Base-by-base conservation (phyloP, 768 basidiomycete species). In the Tricholoma sp. region DNA sequence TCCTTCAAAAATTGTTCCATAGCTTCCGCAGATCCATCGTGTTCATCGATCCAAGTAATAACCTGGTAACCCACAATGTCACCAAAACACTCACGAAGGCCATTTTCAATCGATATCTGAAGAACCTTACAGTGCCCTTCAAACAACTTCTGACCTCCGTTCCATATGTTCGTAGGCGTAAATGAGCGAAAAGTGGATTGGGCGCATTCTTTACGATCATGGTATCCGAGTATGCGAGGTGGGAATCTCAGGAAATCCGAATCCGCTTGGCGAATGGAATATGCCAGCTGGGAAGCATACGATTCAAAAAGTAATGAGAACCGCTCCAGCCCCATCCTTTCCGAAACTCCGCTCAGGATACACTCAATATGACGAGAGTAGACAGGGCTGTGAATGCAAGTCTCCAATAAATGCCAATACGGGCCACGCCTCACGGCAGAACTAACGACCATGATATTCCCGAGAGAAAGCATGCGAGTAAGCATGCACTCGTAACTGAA, bases 371-470 rank as follows among this genome's bases (percentile, higher is more conserved):
- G 79, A 9, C 59, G 63, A 18, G 70, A 64, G 59, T 80, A 81
- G 53, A 52, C 64, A 57, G 66, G 67, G 56, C 66, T 66, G 59
- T 77, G 70, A 60, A 75, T 63, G 69, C 81, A 82, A 5, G 82
- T 81, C 68, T 95, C 93, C 58, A 98, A 74, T 50, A 98, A 67
- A 69, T 96, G 88, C 85, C 89, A 94, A 66, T 96, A 94, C 1
- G 93, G 81, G 3, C 85, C 89, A 14, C 91, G 83, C 24, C 95
- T 80, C 19, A 88, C 81, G 1, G 81, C 79, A 0, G 91, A 87
- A 64, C 86, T 89, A 16, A 84, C 80, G 39, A 97, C 79, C 80
- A 91, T 86, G 60, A 87, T 81, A 70, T 91, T 93, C 24, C 83
- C 88, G 12, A 89, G 74, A 18, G 79, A 83, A 27, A 93, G 75